Evolutionary conservation across 192 early-diverging fungal species (phyloP).

Genomic region (Glomus cerebriforme): DNA sequence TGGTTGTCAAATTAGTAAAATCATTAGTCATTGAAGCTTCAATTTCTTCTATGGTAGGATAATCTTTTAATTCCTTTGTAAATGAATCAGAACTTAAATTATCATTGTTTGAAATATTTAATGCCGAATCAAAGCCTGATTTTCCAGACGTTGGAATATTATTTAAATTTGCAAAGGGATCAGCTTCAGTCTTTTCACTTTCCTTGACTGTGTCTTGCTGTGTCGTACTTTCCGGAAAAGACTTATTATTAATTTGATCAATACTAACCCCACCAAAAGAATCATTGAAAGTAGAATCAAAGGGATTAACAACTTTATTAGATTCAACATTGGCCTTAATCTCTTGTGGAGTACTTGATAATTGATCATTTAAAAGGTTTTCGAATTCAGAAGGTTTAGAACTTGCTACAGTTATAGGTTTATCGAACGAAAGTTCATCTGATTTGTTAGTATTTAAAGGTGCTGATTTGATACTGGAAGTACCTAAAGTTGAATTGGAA

Average conservation of each 20-base stretch:
- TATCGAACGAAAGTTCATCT: neutral
- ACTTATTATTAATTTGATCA: neutral
- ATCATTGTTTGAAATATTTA: neutral
- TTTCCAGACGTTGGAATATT: neutral
- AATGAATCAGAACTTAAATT: conserved; percentile 22
- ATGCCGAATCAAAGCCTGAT: conserved; percentile 4
- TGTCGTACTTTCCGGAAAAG: neutral
- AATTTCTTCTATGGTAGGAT: conserved; percentile 23
- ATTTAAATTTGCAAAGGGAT: conserved; percentile 26
- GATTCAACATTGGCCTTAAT: neutral
- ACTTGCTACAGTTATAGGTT: conserved; percentile 13
- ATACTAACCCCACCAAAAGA: neutral
- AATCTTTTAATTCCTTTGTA: conserved; percentile 21
- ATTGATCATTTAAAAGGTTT: neutral
- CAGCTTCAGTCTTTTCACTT: neutral
- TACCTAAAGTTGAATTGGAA: conserved; percentile 21
- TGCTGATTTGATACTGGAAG: conserved; percentile 11
- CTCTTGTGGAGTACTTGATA: neutral
- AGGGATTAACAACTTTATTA: neutral
- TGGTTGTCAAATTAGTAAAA: conserved; percentile 15
- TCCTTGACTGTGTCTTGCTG: neutral
- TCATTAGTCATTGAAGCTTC: conserved; percentile 10
- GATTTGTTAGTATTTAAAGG: neutral
- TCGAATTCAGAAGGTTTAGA: conserved; percentile 17
- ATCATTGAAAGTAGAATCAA: conserved; percentile 1